phyloP scores from a whole-genome alignment of 768 basidiomycete genomes.

The Hericium erinaceus region DNA sequence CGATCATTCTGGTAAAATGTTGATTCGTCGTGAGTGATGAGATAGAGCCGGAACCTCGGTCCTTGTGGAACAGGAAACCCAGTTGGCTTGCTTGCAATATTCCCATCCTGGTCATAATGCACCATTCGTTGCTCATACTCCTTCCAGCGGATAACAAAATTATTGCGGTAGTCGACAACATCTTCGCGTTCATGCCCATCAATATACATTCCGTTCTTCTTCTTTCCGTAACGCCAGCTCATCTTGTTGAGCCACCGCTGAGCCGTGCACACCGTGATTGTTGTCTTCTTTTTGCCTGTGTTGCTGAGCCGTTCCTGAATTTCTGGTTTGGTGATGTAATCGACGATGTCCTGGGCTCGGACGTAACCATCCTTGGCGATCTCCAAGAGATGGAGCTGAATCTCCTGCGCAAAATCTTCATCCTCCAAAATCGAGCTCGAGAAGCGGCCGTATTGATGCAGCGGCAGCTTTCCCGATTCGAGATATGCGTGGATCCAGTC shows the following conservation, averaged over 20 bases:
- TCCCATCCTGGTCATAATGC: too few species aligned
- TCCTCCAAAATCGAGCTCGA: too few species aligned
- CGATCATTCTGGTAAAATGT: constrained; percentile 30
- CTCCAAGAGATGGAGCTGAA: constrained; percentile 17
- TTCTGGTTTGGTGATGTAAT: constrained; percentile 1
- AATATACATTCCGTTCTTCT: constrained; percentile 26
- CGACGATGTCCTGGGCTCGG: constrained; percentile 6
- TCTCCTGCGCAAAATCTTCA: constrained; percentile 3
- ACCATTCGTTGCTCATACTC: too few species aligned
- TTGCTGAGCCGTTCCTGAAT: constrained; percentile 25
- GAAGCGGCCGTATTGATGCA: too few species aligned
- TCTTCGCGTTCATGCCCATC: constrained; percentile 29
- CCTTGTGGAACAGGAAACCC: too few species aligned
- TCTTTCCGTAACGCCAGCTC: constrained; percentile 21
- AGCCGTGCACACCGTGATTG: constrained; percentile 26
- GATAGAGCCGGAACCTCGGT: too few species aligned
- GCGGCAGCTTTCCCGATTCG: not conserved
- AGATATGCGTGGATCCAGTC: constrained; percentile 24
- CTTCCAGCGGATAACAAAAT: too few species aligned
- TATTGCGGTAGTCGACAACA: constrained; percentile 24
- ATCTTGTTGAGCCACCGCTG: constrained; percentile 28
- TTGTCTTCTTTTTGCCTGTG: constrained; percentile 22
- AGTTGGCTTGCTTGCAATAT: too few species aligned
- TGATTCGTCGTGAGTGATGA: too few species aligned
- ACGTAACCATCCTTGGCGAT: constrained; percentile 17